Conservation (phyloP, 345 rosid genomes). For the Psidium friedrichsthalianum region DNA sequence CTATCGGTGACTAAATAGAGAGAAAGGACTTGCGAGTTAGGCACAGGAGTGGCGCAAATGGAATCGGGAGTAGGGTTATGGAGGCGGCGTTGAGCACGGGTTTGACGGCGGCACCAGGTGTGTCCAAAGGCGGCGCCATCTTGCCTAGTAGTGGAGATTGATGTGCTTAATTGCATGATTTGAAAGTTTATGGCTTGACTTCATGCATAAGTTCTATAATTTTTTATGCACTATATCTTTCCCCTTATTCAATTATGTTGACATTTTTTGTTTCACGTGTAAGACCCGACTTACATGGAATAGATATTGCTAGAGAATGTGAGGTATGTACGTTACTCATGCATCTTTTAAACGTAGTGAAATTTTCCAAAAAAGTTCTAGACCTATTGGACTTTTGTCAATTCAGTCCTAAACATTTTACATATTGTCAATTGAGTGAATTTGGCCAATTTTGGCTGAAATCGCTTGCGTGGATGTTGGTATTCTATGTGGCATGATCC, state of each 20-base stretch:
- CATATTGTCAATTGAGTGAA: too few species aligned
- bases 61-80: not conserved
- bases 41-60: not conserved
- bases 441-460: too few species aligned
- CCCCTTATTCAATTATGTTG: too few species aligned
- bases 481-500: too few species aligned
- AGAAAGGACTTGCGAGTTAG: not conserved
- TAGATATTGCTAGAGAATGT: not conserved
- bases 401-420: too few species aligned
- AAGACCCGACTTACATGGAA: not conserved
- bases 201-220: not conserved
- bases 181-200: not conserved
- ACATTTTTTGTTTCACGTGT: not conserved
- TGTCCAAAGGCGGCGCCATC: not conserved
- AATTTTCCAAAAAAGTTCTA: too few species aligned
- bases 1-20: not conserved
- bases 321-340: not conserved
- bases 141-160: not conserved
- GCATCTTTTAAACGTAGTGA: too few species aligned
- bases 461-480: too few species aligned
- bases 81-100: not conserved
- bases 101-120: too few species aligned
- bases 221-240: too few species aligned
- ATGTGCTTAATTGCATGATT: not conserved
- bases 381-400: too few species aligned